Evolutionary conservation across 225 moss, liverwort and hornwort species (phyloP).

Genomic region (Thuidium tamariscinum): DNA sequence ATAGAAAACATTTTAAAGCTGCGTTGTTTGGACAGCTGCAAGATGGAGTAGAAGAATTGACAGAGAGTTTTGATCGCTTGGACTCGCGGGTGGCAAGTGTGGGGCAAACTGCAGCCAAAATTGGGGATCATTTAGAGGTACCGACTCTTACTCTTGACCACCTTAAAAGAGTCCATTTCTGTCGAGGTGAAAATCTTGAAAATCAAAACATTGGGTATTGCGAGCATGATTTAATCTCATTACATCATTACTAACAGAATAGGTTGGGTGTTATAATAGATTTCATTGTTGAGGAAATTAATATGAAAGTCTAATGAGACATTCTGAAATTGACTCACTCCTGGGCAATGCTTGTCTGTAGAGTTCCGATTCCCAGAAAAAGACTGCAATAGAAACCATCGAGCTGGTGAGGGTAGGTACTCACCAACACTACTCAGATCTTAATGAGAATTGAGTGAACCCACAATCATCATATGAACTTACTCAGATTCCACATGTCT

Average conservation of each 20-base stretch:
- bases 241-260: too few species aligned
- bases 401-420: conserved; percentile 59
- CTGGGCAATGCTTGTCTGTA: conserved; percentile 16
- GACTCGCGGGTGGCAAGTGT: conserved; percentile 73
- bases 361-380: conserved; percentile 75
- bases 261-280: too few species aligned
- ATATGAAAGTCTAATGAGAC: not conserved
- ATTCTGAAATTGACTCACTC: too few species aligned
- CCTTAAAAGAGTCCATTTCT: not conserved
- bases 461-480: not conserved
- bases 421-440: not conserved
- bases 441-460: not conserved
- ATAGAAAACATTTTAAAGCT: not conserved
- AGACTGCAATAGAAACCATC: conserved; percentile 54
- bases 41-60: conserved; percentile 46
- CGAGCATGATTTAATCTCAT: not conserved
- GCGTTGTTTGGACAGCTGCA: conserved; percentile 37
- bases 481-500: not conserved
- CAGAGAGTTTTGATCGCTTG: conserved; percentile 63
- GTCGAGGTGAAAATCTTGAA: not conserved
- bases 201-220: not conserved
- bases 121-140: conserved; percentile 84
- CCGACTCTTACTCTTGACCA: not conserved
- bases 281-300: too few species aligned
- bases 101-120: conserved; percentile 78